These are phyloP conservation scores for Cryphonectria radicalis DNA, from an alignment of 2,329 filamentous ascomycete genomes.

Conservation along the genomic window DNA sequence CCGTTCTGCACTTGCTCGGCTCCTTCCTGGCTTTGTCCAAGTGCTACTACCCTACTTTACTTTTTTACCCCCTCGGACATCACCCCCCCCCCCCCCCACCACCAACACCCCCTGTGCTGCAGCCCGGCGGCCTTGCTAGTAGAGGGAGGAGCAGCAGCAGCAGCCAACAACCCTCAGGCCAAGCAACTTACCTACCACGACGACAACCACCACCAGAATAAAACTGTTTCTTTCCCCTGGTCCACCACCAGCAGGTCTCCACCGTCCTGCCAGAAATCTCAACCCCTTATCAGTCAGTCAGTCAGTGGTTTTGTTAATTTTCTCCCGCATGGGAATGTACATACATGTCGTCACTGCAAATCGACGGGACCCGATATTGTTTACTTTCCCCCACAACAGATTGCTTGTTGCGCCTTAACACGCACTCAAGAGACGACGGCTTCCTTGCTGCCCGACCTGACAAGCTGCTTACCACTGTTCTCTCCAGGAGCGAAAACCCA, in stretches of 20 bases:
- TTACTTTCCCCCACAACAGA: background rate
- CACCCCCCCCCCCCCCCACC: background rate
- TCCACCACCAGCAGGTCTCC: background rate
- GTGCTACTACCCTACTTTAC: background rate
- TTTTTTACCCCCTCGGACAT: background rate
- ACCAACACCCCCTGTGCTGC: background rate
- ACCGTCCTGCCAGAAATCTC: background rate
- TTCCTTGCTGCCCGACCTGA: background rate
- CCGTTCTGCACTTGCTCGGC: background rate
- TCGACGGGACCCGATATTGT: conserved; percentile 2
- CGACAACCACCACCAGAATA: conserved; percentile 3
- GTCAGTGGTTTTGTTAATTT: background rate
- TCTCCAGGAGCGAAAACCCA: background rate
- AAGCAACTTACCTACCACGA: background rate
- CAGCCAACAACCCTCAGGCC: background rate
- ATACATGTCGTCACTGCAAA: conserved; percentile 12
- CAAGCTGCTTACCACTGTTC: background rate
- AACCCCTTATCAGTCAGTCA: background rate
- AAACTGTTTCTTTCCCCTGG: background rate
- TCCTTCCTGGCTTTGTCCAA: background rate
- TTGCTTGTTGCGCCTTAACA: background rate
- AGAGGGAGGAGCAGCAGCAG: too few species aligned
- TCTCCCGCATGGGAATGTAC: background rate
- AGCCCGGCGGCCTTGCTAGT: background rate
- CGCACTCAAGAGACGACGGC: background rate